These are phyloP conservation scores for Hypsizygus marmoreus DNA, from an alignment of 768 basidiomycete genomes.

Conservation along the genomic window DNA sequence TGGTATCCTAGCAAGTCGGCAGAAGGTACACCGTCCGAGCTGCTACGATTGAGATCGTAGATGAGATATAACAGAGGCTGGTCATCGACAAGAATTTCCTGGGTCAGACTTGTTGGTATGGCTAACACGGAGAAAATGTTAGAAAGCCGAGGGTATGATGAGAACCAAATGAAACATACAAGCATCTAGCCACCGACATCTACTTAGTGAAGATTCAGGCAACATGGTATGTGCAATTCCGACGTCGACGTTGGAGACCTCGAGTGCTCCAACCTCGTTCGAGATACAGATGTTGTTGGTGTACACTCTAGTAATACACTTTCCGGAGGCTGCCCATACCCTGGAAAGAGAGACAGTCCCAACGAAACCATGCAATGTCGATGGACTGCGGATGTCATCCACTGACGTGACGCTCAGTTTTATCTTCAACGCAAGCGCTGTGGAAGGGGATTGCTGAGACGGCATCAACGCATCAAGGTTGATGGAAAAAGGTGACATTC, in stretches of 20 bases:
- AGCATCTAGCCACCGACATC: slow-evolving; percentile 71
- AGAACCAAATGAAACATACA: slow-evolving; percentile 44
- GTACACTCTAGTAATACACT: slow-evolving; percentile 65
- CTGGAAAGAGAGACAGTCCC: slow-evolving; percentile 56
- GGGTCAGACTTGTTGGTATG: slow-evolving; percentile 59
- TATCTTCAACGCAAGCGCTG: slow-evolving; percentile 50
- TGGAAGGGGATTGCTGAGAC: slow-evolving; percentile 35
- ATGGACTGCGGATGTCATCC: slow-evolving; percentile 51
- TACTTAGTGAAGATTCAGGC: slow-evolving; percentile 66
- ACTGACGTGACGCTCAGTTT: slow-evolving; percentile 59
- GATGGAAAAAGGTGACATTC: slow-evolving; percentile 64
- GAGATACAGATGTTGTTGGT: slow-evolving; percentile 50
- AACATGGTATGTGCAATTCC: slow-evolving; percentile 56
- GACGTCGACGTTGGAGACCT: slow-evolving; percentile 47
- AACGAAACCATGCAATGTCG: slow-evolving; percentile 65
- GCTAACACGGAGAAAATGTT: slow-evolving; percentile 41
- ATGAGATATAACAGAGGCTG: slow-evolving; percentile 62
- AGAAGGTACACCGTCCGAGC: slow-evolving; percentile 52
- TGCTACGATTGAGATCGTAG: slow-evolving; percentile 67
- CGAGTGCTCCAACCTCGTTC: slow-evolving; percentile 55
- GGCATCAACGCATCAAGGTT: slow-evolving; percentile 57
- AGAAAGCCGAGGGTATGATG: slow-evolving; percentile 12
- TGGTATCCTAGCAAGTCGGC: slow-evolving; percentile 60
- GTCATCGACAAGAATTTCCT: slow-evolving; percentile 70
- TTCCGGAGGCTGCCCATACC: slow-evolving; percentile 55